These are phyloP conservation scores for Cystobasidium slooffiae DNA, from an alignment of 1,284 basidiomycete genomes.

Conservation along the genomic window DNA sequence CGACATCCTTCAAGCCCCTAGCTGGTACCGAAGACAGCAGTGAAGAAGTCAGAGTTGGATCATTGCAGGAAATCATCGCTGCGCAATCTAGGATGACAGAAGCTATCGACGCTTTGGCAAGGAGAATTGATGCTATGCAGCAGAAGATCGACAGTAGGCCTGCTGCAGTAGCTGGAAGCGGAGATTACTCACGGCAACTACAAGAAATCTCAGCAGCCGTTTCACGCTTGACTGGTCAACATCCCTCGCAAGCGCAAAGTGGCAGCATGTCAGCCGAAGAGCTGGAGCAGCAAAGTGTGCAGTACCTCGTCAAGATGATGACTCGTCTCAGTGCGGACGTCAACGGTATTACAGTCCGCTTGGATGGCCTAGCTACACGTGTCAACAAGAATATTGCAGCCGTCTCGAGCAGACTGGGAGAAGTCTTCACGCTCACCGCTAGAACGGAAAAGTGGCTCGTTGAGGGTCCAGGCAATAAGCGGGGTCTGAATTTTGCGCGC, in stretches of 20 bases:
- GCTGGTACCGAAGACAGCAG: conserved; percentile 33
- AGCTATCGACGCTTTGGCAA: conserved; percentile 52
- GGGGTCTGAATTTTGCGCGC: neutral
- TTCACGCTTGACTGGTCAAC: conserved; percentile 10
- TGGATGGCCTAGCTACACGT: conserved; percentile 27
- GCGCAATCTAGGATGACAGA: conserved; percentile 52
- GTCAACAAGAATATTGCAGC: conserved; percentile 27
- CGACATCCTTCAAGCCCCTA: conserved; percentile 9
- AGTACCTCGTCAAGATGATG: conserved; percentile 34
- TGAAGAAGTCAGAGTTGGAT: conserved; percentile 24
- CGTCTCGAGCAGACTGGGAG: conserved; percentile 25
- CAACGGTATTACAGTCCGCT: conserved; percentile 14
- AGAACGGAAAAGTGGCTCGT: conserved; percentile 11
- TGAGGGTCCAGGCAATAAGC: neutral
- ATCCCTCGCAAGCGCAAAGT: neutral
- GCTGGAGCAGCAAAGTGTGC: conserved; percentile 20
- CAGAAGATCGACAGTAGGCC: conserved; percentile 12
- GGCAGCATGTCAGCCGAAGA: conserved; percentile 15
- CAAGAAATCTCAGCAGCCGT: conserved; percentile 16
- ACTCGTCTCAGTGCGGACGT: conserved; percentile 28
- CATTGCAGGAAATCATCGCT: conserved; percentile 32
- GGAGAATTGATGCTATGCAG: conserved; percentile 47
- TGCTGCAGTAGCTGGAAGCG: neutral
- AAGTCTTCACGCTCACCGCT: conserved; percentile 37
- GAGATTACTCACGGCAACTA: conserved; percentile 16